phyloP scores from a whole-genome alignment of 78 protist species.

The Diacronema lutheri region DNA sequence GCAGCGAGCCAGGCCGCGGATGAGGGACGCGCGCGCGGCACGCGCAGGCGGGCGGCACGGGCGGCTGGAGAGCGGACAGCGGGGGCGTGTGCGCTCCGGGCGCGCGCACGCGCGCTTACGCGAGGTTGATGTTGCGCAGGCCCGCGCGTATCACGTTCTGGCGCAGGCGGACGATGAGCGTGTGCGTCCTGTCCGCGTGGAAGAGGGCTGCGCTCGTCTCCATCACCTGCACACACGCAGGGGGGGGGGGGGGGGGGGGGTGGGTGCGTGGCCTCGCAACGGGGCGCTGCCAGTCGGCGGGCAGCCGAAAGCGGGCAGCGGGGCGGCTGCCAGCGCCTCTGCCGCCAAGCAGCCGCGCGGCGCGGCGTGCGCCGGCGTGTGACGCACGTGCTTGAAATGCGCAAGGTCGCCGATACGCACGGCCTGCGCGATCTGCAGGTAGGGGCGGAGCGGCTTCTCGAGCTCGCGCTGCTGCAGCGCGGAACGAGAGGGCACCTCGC shows the following conservation, averaged over 20 bases:
- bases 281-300: too few relatives aligned
- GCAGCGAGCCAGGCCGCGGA: too few relatives aligned
- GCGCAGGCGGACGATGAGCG: conserved; percentile 76
- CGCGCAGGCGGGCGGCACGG: too few relatives aligned
- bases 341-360: conserved; percentile 31
- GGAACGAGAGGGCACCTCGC: conserved; percentile 90
- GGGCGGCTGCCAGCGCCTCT: neutral
- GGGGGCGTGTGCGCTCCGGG: too few relatives aligned
- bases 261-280: too few relatives aligned
- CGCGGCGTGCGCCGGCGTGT: conserved; percentile 47
- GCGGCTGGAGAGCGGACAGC: too few relatives aligned
- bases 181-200: conserved; percentile 70
- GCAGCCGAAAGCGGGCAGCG: neutral
- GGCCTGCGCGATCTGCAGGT: conserved; percentile 76
- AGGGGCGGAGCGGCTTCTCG: conserved; percentile 73
- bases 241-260: too few relatives aligned
- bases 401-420: conserved; percentile 86
- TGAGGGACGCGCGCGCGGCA: too few relatives aligned
- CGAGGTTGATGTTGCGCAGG: conserved; percentile 69
- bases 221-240: conserved; percentile 7
- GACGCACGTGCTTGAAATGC: conserved; percentile 51
- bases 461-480: conserved; percentile 67
- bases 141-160: conserved; percentile 93
- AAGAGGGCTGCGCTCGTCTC: conserved; percentile 49
- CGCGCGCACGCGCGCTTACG: too few relatives aligned